Evolutionary conservation across 2,329 filamentous ascomycete genomes (phyloP), one percentile per base, ranked within the genome.

Genomic region (Ascochyta fabae): DNA sequence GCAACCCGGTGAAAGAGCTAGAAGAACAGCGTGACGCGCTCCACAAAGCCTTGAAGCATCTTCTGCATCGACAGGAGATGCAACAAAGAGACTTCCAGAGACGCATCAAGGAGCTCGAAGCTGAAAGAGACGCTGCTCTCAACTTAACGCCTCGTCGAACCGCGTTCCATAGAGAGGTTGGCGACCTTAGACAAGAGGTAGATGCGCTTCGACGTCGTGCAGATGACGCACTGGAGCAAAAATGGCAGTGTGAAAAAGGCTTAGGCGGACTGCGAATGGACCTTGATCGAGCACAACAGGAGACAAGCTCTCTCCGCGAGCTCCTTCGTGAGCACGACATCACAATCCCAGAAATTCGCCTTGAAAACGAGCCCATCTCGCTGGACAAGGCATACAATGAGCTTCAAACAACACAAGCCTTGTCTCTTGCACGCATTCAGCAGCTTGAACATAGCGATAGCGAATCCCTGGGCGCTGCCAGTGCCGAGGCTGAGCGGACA

Each of bases 221-320:
- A 27, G 94, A 99, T 67, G 94, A 98, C 61, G 94, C 94, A 15
- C 84, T 98, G 13, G 92, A 96, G 70, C 91, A 96, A 69, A 98
- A 98, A 77, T 98, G 91, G 88, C 90, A 96, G 72, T 94, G 93
- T 59, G 94, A 97, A 77, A 96, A 96, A 77, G 92, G 92, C 16
- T 80, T 98, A 2, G 84, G 86, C 48, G 92, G 93, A 51, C 79
- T 98, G 53, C 96, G 96, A 79, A 97, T 96, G 90, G 94, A 98
- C 71, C 85, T 99, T 38, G 95, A 98, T 75, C 90, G 93, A 59
- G 93, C 95, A 24, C 92, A 97, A 75, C 90, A 95, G 73, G 95
- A 99, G 78, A 96, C 96, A 27, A 81, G 86, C 36, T 90, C 90
- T n/a, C 83, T 99, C 36, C 87, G 91, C 39, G 84, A 81, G 29